Conservation (phyloP, 78 protist genomes). For the Dictyostelium purpureum region DNA sequence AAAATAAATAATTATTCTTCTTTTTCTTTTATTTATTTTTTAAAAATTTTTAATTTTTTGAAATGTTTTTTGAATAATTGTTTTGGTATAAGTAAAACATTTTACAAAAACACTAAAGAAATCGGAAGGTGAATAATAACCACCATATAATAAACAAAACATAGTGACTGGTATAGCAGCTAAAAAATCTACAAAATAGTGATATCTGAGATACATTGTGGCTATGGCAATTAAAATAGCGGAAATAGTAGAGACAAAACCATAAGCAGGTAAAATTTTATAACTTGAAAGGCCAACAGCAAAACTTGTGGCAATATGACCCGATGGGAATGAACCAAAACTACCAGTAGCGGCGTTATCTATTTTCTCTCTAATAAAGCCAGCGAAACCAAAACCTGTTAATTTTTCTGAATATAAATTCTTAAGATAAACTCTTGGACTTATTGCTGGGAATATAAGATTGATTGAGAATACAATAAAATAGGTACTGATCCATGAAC, state of each 20-base stretch:
- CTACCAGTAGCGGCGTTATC: conserved; percentile 61
- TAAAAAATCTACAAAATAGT: conserved; percentile 61
- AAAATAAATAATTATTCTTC: background rate
- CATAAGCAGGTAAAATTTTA: conserved; percentile 47
- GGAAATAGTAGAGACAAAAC: conserved; percentile 34
- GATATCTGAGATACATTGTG: conserved; percentile 66
- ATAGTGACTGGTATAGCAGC: conserved; percentile 55
- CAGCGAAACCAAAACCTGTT: conserved; percentile 71
- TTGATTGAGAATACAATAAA: conserved; percentile 53
- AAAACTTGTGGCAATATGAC: conserved; percentile 69
- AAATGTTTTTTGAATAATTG: background rate
- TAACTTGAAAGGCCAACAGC: conserved; percentile 53
- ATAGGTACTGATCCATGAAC: conserved; percentile 72
- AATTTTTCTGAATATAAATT: background rate
- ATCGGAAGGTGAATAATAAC: conserved; percentile 47
- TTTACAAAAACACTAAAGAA: background rate
- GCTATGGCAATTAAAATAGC: conserved; percentile 65
- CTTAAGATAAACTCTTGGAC: conserved; percentile 54
- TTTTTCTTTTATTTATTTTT: background rate
- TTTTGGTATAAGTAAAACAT: background rate
- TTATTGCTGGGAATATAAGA: conserved; percentile 50
- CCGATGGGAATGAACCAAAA: conserved; percentile 75
- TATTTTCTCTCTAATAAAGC: conserved; percentile 41
- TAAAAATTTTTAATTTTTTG: conserved; percentile 13
- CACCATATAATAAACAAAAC: conserved; percentile 61